phyloP scores from a whole-genome alignment of 2,329 filamentous ascomycete genomes.

The Hypoxylon sp. region DNA sequence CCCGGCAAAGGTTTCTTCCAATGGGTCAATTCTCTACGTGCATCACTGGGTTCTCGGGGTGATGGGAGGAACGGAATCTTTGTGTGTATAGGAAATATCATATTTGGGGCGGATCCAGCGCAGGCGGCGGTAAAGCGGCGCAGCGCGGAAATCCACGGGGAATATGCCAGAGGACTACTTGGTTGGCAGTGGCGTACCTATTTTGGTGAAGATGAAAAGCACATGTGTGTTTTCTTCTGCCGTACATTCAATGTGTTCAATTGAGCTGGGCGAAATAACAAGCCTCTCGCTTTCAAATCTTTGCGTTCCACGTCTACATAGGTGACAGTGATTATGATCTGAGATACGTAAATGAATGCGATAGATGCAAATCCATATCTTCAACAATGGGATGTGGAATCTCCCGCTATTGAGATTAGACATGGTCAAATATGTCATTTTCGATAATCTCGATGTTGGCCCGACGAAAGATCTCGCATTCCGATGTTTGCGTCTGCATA shows the following conservation, averaged over 20 bases:
- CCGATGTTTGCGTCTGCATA: constrained; percentile 3
- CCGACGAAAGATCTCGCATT: constrained; percentile 13
- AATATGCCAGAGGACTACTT: constrained; percentile 30
- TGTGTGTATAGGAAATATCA: constrained; percentile 43
- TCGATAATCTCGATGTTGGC: constrained; percentile 12
- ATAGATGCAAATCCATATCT: background rate
- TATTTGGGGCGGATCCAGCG: constrained; percentile 33
- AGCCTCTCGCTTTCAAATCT: constrained; percentile 39
- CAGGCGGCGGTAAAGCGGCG: constrained; percentile 22
- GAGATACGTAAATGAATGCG: background rate
- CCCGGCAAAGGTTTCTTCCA: constrained; percentile 39
- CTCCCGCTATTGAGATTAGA: background rate
- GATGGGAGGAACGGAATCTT: constrained; percentile 35
- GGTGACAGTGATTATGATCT: constrained; percentile 1
- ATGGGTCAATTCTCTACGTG: constrained; percentile 24
- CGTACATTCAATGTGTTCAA: constrained; percentile 43
- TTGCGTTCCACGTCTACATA: background rate
- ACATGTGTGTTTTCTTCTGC: constrained; percentile 35
- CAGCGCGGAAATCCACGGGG: constrained; percentile 23
- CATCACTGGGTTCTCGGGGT: constrained; percentile 34
- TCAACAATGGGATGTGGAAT: constrained; percentile 8
- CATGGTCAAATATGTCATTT: background rate
- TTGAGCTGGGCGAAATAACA: constrained; percentile 38
- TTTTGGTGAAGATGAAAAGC: constrained; percentile 34
- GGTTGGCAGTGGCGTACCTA: constrained; percentile 36